These are phyloP conservation scores for Cryptococcus floricola DNA, from an alignment of 1,284 basidiomycete species.

Conservation along the genomic window DNA sequence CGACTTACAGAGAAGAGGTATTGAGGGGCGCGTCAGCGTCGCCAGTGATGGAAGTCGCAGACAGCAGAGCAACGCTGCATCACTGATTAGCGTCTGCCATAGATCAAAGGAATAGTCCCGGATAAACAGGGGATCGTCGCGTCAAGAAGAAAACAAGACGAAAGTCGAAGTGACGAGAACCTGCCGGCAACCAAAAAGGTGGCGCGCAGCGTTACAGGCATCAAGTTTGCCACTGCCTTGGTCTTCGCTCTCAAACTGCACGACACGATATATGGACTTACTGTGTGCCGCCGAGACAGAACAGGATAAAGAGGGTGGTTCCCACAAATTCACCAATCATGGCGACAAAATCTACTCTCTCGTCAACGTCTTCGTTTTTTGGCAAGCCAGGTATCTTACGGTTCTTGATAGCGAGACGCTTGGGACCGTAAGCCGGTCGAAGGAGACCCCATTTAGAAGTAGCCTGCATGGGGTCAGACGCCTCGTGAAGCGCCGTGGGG, in stretches of 20 bases:
- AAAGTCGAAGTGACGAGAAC: too few species aligned
- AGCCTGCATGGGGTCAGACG: too few species aligned
- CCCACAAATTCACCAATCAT: constrained; percentile 53
- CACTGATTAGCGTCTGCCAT: not conserved
- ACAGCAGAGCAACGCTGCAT: constrained; percentile 43
- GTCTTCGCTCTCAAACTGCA: not conserved
- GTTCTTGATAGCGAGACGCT: constrained; percentile 33
- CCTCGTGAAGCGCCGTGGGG: too few species aligned
- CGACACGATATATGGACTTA: constrained; percentile 12
- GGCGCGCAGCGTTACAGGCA: too few species aligned
- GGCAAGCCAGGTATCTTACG: constrained; percentile 17
- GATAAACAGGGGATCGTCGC: not conserved
- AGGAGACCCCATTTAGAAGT: not conserved
- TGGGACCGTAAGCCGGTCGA: constrained; percentile 23
- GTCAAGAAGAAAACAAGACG: not conserved
- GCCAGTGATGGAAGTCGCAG: constrained; percentile 39
- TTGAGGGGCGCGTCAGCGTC: constrained; percentile 32
- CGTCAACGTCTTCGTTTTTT: not conserved
- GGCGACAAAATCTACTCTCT: constrained; percentile 43
- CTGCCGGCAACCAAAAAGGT: too few species aligned
- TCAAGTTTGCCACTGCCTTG: too few species aligned
- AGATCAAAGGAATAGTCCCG: too few species aligned
- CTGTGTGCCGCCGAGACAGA: constrained; percentile 48
- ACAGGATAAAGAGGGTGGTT: constrained; percentile 51
- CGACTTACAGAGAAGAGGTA: constrained; percentile 36